These are phyloP conservation scores for Yamadazyma jaroonii DNA, from an alignment of 1,139 yeast species.

Conservation along the genomic window DNA sequence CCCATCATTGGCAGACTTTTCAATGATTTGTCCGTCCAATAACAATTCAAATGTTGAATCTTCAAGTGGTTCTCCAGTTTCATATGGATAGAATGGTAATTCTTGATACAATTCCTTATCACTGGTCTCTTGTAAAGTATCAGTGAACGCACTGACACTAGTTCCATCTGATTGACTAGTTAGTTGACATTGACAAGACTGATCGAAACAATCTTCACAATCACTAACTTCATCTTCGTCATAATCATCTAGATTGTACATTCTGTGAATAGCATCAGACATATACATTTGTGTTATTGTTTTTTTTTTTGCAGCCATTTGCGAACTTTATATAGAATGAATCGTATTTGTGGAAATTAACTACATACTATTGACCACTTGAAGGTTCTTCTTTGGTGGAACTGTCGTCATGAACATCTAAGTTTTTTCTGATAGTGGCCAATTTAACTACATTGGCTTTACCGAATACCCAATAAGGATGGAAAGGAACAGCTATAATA, in stretches of 20 bases:
- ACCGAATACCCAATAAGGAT: constrained; percentile 65
- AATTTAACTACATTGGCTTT: constrained; percentile 30
- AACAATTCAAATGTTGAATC: constrained; percentile 20
- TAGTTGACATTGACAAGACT: too few species aligned
- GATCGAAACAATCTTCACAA: background rate
- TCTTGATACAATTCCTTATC: constrained; percentile 1
- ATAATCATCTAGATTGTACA: background rate
- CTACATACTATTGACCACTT: background rate
- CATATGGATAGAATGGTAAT: constrained; percentile 20
- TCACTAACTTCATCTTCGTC: background rate
- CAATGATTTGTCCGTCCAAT: constrained; percentile 19
- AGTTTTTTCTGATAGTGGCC: constrained; percentile 32
- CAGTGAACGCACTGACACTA: background rate
- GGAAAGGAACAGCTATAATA: constrained; percentile 49
- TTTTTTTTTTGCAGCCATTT: constrained; percentile 1
- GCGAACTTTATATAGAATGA: background rate
- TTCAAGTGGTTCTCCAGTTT: constrained; percentile 11
- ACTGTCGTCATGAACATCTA: constrained; percentile 19
- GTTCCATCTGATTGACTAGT: background rate
- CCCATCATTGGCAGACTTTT: constrained; percentile 29
- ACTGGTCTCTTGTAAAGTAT: background rate
- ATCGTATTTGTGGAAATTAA: background rate
- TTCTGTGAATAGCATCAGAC: constrained; percentile 4
- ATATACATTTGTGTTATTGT: background rate
- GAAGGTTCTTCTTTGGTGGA: background rate